Percentiles rank a stretch among this genome's conserved stretches.
Conservation (phyloP, 2,329 filamentous ascomycete genomes). For the Sphaerulina musiva region DNA sequence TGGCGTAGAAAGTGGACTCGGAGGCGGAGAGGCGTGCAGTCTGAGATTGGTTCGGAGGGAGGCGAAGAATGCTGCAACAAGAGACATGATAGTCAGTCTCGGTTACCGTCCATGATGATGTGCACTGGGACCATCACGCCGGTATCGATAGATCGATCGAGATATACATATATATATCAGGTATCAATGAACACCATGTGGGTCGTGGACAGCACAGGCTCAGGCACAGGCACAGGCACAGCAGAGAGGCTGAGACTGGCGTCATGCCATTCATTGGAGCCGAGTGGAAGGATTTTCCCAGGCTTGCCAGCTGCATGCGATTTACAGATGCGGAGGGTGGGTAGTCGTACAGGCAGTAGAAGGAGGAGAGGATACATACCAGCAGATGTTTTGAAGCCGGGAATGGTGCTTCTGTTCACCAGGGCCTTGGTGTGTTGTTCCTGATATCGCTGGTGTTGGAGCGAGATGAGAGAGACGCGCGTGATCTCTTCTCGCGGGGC, state of each 20-base stretch:
- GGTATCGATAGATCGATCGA: neutral
- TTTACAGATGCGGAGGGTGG: neutral
- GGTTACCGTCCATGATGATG: neutral
- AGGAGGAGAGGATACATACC: constrained; percentile 25
- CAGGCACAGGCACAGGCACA: neutral
- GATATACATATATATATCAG: too few species aligned
- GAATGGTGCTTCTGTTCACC: constrained; percentile 27
- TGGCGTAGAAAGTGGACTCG: constrained; percentile 60
- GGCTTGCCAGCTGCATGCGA: neutral
- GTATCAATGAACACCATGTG: too few species aligned
- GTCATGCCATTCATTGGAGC: constrained; percentile 4
- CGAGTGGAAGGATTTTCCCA: neutral
- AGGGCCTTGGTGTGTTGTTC: constrained; percentile 23
- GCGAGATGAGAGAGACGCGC: constrained; percentile 28
- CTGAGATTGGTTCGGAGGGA: constrained; percentile 75
- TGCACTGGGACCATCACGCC: neutral
- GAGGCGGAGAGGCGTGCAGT: constrained; percentile 51
- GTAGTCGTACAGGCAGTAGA: neutral
- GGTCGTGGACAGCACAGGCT: too few species aligned
- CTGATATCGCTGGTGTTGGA: constrained; percentile 28
- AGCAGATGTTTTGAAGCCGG: constrained; percentile 34
- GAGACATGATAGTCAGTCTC: constrained; percentile 10
- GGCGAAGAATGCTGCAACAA: constrained; percentile 65
- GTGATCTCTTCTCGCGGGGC: constrained; percentile 26
- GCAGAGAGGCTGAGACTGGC: neutral